Percentiles rank a stretch among this genome's conserved stretches.
phyloP scores from a whole-genome alignment of 176 grass and related monocot genomes.

The Secale cereale region DNA sequence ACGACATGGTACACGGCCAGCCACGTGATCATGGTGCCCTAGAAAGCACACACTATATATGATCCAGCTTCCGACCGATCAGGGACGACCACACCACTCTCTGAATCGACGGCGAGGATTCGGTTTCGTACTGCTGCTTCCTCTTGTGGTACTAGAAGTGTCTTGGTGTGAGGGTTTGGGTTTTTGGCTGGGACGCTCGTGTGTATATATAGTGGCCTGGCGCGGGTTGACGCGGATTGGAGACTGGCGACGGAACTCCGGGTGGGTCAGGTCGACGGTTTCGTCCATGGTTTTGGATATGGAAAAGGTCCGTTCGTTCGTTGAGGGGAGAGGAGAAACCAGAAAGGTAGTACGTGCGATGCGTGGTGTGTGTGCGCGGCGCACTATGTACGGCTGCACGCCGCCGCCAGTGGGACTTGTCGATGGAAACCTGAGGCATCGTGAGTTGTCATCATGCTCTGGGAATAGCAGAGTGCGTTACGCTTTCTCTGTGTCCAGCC shows the following conservation, averaged over 20 bases:
- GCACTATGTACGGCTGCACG: background rate
- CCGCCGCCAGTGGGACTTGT: too few relatives aligned
- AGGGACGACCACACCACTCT: background rate
- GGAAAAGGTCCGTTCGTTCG: background rate
- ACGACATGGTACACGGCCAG: constrained; percentile 55
- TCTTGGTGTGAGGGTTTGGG: background rate
- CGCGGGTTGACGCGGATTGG: too few relatives aligned
- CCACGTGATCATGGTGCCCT: constrained; percentile 35
- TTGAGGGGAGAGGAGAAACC: background rate
- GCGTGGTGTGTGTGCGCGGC: background rate
- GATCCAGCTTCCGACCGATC: background rate
- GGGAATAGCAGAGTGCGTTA: background rate
- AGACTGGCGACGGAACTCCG: too few relatives aligned
- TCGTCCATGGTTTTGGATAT: background rate
- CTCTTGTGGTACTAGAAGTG: background rate
- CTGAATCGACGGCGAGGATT: background rate
- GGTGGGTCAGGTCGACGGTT: background rate
- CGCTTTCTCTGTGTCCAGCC: background rate
- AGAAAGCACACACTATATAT: background rate
- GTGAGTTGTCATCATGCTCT: background rate
- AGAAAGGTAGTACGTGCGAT: background rate
- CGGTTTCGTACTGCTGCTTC: background rate
- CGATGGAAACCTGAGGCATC: too few relatives aligned
- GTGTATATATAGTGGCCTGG: constrained; percentile 21
- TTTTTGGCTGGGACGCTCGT: background rate